Base-by-base conservation (phyloP, 2,329 filamentous ascomycete species). In the Penicillium decumbens region DNA sequence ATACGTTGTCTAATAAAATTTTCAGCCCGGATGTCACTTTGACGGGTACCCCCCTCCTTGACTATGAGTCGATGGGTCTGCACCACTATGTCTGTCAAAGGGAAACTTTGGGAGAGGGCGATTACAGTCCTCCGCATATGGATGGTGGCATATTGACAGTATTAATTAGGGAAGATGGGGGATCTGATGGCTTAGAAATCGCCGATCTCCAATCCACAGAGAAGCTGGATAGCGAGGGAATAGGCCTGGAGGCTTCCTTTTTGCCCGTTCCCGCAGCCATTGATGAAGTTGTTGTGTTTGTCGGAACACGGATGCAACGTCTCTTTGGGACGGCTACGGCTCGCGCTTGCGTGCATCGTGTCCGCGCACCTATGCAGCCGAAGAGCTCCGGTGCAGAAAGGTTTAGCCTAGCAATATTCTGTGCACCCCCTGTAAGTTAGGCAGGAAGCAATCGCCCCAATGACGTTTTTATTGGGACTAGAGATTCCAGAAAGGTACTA, bases 61-160 rank as follows among this genome's bases (percentile, higher is more conserved):
- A 29, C 28, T 29, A 29, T 29, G 28, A 29, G 28, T 10, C 28
- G 10, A 9, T 29, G 28, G 46, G 38, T 24, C 4, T 53, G 10
- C 24, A 49, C 13, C 41, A 39, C 40, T 46, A 46, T 28, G 32
- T 23, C 10, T 25, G 30, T 29, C 28, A 43, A 4, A 41, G 15
- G 5, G 15, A 43, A 27, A 15, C 10, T n/a, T n/a, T n/a, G n/a
- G 43, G 28, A 5, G 32, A 18, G 24, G 35, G 2, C 10, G 13
- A 53, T 38, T 53, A 41, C 8, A 44, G 18, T 28, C 47, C 51
- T n/a, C 32, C 51, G n/a, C 47, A 53, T 32, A 53, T 37, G 28
- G 51, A 53, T 38, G 37, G 43, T 12, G 39, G 51, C 10, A 53
- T 40, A 44, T 42, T 53, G 37, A 50, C 43, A 3, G 45, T 50